Base-by-base conservation (phyloP, 257 asterid species). In the Solanum tarapatanum region DNA sequence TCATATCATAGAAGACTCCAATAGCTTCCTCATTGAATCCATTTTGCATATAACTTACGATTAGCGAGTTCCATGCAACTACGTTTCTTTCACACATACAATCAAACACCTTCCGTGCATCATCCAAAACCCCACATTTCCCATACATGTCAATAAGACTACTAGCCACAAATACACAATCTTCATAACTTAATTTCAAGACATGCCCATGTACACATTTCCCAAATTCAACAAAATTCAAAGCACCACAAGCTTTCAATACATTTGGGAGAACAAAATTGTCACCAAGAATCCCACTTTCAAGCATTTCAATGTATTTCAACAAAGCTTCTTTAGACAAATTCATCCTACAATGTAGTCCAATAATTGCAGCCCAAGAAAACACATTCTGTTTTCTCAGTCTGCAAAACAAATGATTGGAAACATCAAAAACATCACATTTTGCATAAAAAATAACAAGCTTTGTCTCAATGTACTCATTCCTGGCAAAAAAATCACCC, bases 91-190 rank as follows among this genome's bases (percentile, higher is more conserved):
- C 90, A 84, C 0, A n/a, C 89, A 90, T 90, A 28, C 41, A 83
- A 83, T 90, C 90, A 75, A 90, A 87, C 10, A 86, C 90, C 86
- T 86, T 87, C 55, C 87, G 58, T 17, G 91, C 91, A 88, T 90
- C 90, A 55, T 4, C 45, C 43, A 88, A 26, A 69, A 17, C 75
- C 82, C 88, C 89, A 86, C 90, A 90, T 83, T 90, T 90, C 19
- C 90, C 92, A 86, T 90, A 90, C 92, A 90, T 90, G 68, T 88
- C 89, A 84, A 88, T 88, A 14, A 88, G 88, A 75, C 92, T 90
- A 62, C 91, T 90, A 19, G 85, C 88, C 77, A 90, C 86, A 87
- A 87, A 90, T 39, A 87, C 86, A 87, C 91, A 88, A n/a, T 37
- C 86, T 48, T 84, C 83, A 88, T 58, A 83, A 13, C 88, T 83